Evolutionary conservation across 75 land plant species (phyloP).

Genomic region (Sequoiadendron giganteum): DNA sequence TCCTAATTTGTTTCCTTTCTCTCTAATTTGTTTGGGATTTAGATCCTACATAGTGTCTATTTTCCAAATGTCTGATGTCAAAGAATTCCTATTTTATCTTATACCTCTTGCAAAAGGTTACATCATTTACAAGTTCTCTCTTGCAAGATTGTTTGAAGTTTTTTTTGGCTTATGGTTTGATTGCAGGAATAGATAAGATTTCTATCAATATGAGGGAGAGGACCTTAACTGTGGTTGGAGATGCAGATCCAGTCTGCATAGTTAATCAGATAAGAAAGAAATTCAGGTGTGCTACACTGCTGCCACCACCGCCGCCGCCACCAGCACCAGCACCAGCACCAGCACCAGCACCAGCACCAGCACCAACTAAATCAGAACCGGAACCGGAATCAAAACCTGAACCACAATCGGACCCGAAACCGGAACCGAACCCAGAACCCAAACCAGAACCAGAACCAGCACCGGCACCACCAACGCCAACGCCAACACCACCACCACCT

Average conservation of each 20-base stretch:
- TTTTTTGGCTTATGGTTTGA: not conserved
- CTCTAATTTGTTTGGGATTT: not conserved
- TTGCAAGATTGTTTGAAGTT: not conserved
- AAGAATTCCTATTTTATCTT: not conserved
- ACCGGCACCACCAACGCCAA: no score
- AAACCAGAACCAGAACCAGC: no score
- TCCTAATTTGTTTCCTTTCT: not conserved
- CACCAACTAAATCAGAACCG: no score
- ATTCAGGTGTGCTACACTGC: not conserved
- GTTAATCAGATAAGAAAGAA: not conserved
- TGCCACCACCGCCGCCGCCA: no score
- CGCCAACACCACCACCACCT: no score
- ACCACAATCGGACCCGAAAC: no score
- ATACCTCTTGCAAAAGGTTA: not conserved
- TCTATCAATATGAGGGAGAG: not conserved
- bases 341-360: no score
- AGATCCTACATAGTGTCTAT: no score
- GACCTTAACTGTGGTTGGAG: not conserved
- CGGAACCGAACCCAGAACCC: no score
- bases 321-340: not conserved
- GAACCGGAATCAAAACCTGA: no score
- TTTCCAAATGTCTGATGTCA: not conserved
- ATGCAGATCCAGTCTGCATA: not conserved
- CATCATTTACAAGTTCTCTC: not conserved
- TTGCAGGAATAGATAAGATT: conserved; percentile 6